Evolutionary conservation across 2,329 filamentous ascomycete genomes (phyloP).

Genomic region (Pseudodiploospora longispora): DNA sequence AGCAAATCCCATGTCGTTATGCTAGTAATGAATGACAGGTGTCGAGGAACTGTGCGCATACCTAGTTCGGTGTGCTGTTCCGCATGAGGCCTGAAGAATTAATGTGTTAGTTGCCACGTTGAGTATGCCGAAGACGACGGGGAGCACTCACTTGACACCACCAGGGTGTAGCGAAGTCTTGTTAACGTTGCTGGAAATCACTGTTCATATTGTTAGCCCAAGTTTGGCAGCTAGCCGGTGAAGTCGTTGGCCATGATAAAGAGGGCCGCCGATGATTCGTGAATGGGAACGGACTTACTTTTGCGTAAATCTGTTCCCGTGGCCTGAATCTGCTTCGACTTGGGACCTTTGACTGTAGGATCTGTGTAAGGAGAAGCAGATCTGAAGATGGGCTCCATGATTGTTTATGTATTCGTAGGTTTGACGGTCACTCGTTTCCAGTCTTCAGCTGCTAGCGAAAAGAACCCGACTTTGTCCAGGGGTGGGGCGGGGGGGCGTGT

Average conservation of each 20-base stretch:
- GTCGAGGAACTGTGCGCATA: slow-evolving; percentile 21
- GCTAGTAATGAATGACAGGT: slow-evolving; percentile 2
- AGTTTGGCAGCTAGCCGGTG: slow-evolving; percentile 1
- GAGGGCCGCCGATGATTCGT: neutral
- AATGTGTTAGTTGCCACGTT: slow-evolving; percentile 17
- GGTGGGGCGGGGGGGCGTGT: slow-evolving; percentile 2
- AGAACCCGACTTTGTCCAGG: slow-evolving; percentile 2
- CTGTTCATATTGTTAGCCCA: slow-evolving; percentile 8
- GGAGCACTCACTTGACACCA: slow-evolving; percentile 73
- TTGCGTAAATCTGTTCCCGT: slow-evolving; percentile 32
- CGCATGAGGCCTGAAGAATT: slow-evolving; percentile 57
- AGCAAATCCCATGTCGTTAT: neutral
- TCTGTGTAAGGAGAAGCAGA: slow-evolving; percentile 30
- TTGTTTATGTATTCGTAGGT: slow-evolving; percentile 30
- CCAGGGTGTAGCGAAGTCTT: slow-evolving; percentile 85
- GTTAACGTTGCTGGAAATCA: slow-evolving; percentile 63
- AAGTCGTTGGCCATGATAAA: slow-evolving; percentile 1
- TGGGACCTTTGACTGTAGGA: slow-evolving; percentile 31
- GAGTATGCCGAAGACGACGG: slow-evolving; percentile 7
- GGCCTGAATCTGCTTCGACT: slow-evolving; percentile 27
- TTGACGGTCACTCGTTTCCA: neutral
- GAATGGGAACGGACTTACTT: slow-evolving; percentile 24
- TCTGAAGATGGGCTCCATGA: slow-evolving; percentile 33
- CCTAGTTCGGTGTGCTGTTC: slow-evolving; percentile 80
- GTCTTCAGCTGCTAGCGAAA: slow-evolving; percentile 6